phyloP scores from a whole-genome alignment of 1,284 basidiomycete species.

The Cutaneotrichosporon cavernicola region DNA sequence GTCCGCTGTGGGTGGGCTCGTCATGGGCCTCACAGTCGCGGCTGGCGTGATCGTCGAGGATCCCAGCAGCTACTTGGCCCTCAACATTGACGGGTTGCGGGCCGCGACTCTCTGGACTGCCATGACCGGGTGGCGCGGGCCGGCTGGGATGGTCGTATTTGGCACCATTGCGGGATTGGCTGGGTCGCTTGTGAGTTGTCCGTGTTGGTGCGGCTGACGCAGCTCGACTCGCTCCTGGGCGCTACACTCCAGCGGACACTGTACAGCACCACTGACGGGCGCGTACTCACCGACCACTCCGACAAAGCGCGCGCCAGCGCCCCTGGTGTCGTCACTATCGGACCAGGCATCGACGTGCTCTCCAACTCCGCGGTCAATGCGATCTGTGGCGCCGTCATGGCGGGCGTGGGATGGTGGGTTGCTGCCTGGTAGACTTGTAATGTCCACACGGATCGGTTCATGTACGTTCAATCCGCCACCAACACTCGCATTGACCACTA shows the following conservation, averaged over 20 bases:
- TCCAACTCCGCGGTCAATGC: conserved; percentile 60
- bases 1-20: conserved; percentile 69
- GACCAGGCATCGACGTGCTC: conserved; percentile 65
- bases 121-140: conserved; percentile 29
- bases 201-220: conserved; percentile 12
- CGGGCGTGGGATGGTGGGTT: conserved; percentile 36
- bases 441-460: not conserved
- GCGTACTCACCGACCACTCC: conserved; percentile 66
- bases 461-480: not conserved
- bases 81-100: not conserved
- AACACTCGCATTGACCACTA: not conserved
- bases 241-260: conserved; percentile 82
- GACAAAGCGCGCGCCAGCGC: conserved; percentile 27
- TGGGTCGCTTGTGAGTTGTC: conserved; percentile 68
- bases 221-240: conserved; percentile 79
- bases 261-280: conserved; percentile 64
- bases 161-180: conserved; percentile 66
- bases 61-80: conserved; percentile 28
- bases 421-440: conserved; percentile 16
- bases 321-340: conserved; percentile 61
- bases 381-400: conserved; percentile 35
- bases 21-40: conserved; percentile 67
- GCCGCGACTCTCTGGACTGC: conserved; percentile 2
- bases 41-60: conserved; percentile 66
- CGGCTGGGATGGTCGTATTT: conserved; percentile 57